phyloP scores from a whole-genome alignment of 2,329 filamentous ascomycete genomes.

The Atkinsonella hypoxylon region DNA sequence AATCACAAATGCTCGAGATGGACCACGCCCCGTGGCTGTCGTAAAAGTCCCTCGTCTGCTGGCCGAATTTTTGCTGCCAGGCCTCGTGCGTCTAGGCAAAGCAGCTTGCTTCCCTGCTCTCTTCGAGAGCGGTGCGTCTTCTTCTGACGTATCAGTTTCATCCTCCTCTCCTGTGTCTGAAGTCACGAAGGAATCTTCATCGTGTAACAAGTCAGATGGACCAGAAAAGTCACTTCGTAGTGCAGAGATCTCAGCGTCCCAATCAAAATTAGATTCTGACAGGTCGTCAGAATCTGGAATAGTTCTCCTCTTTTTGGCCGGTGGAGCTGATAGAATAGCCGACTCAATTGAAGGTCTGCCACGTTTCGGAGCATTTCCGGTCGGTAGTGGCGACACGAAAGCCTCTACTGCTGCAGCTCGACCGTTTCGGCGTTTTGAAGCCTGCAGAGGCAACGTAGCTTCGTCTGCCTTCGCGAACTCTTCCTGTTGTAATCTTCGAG shows the following conservation, averaged over 20 bases:
- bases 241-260: conserved; percentile 19
- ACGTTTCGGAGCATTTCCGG: conserved; percentile 14
- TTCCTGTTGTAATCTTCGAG: conserved; percentile 23
- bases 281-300: conserved; percentile 19
- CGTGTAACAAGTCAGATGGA: conserved; percentile 5
- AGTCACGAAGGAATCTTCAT: conserved; percentile 10
- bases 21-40: not conserved
- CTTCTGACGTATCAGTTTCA: conserved; percentile 12
- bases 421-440: conserved; percentile 3
- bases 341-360: conserved; percentile 13
- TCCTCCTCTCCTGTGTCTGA: conserved; percentile 7
- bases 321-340: conserved; percentile 10
- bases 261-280: conserved; percentile 14
- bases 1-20: not conserved
- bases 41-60: not conserved
- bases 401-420: not conserved
- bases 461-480: conserved; percentile 15
- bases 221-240: conserved; percentile 10
- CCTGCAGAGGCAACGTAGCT: conserved; percentile 1
- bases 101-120: conserved; percentile 9
- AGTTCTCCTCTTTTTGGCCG: conserved; percentile 18
- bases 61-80: not conserved
- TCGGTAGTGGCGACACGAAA: conserved; percentile 5
- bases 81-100: not conserved
- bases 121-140: conserved; percentile 17